Base-by-base conservation (phyloP, 2,329 filamentous ascomycete genomes). In the Calonectria pseudoturangicola region DNA sequence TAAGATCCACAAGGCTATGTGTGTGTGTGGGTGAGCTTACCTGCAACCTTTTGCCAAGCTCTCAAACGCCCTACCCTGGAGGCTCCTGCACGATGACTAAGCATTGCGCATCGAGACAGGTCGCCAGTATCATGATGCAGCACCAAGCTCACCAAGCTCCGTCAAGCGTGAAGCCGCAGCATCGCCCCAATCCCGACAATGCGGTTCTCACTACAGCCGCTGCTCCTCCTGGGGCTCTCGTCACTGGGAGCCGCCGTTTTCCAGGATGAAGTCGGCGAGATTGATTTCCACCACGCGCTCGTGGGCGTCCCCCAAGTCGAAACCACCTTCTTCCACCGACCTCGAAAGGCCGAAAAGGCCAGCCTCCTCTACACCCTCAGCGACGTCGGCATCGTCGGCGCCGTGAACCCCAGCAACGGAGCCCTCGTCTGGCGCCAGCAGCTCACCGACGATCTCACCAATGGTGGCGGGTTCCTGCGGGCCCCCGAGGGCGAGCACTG, bases 281-380 rank as follows among this genome's bases (percentile, higher is more conserved):
- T 97, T 83, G 97, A 99, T 86, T 98, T 95, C 87, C 96, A 98
- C 86, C 92, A 98, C 86, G 92, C 94, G 76, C 92, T 98, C 62
- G 88, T 99, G 80, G 97, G 97, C 81, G 86, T 94, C 45, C 95
- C 97, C 68, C 93, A 93, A 83, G 88, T 91, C 82, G 91, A 94
- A 75, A 94, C 95, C 73, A 98, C 96, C 78, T 97, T 98, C 89
- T 98, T 98, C 91, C 95, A 98, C 86, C 93, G 93, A 78, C 96
- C 97, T 47, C 90, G 93, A 80, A 89, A 91, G 74, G 91, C 93
- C 77, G 96, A 96, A 74, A 95, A 94, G 84, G 96, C 96, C 43
- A 96, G 94, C 67, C 89, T 99, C 45, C 89, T 99, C 66, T 99
- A 98, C 84, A 97, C 97, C 0, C 87, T 98, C 54, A 97, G 95